phyloP scores from a whole-genome alignment of 2,329 filamentous ascomycete genomes.

The Colletotrichum sp. region DNA sequence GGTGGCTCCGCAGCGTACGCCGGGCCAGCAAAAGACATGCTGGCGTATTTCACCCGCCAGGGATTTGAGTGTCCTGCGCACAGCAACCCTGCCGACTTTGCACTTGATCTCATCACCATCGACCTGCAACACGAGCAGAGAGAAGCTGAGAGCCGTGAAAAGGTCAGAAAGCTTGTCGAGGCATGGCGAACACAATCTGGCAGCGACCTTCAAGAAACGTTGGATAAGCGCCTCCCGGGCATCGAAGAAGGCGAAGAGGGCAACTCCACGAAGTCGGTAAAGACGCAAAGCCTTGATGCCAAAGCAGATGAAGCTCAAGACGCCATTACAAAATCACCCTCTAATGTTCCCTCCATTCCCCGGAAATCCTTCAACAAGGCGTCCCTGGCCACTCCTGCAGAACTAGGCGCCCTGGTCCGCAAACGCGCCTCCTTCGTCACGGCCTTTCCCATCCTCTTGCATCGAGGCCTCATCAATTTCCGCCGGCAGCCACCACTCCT shows the following conservation, averaged over 20 bases:
- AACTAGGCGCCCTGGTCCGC: slow-evolving; percentile 72
- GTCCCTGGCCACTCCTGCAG: slow-evolving; percentile 68
- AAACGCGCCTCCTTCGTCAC: slow-evolving; percentile 64
- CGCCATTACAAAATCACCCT: not conserved
- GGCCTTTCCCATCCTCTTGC: slow-evolving; percentile 71
- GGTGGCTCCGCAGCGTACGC: slow-evolving; percentile 74
- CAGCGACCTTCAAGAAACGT: slow-evolving; percentile 18
- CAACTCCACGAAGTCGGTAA: not conserved
- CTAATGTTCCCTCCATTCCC: slow-evolving; percentile 27
- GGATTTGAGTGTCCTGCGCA: slow-evolving; percentile 71
- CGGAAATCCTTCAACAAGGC: slow-evolving; percentile 48
- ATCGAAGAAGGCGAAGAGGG: slow-evolving; percentile 34
- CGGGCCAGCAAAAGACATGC: slow-evolving; percentile 67
- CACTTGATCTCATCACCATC: slow-evolving; percentile 77
- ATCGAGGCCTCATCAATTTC: slow-evolving; percentile 72
- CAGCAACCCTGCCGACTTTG: slow-evolving; percentile 80
- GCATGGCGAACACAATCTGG: slow-evolving; percentile 51
- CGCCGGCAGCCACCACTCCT: slow-evolving; percentile 69
- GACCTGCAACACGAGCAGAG: slow-evolving; percentile 70
- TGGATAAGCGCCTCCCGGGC: slow-evolving; percentile 25
- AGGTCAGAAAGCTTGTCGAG: slow-evolving; percentile 65
- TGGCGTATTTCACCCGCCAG: slow-evolving; percentile 64
- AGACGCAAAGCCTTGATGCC: not conserved
- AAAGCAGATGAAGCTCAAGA: not conserved
- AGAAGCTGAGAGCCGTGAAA: slow-evolving; percentile 67